A percentile compares a stretch with the other conserved stretches of the same genome.
Evolutionary conservation across 352 stramenopile genomes (phyloP).

Genomic region (Pythium rishiriense): DNA sequence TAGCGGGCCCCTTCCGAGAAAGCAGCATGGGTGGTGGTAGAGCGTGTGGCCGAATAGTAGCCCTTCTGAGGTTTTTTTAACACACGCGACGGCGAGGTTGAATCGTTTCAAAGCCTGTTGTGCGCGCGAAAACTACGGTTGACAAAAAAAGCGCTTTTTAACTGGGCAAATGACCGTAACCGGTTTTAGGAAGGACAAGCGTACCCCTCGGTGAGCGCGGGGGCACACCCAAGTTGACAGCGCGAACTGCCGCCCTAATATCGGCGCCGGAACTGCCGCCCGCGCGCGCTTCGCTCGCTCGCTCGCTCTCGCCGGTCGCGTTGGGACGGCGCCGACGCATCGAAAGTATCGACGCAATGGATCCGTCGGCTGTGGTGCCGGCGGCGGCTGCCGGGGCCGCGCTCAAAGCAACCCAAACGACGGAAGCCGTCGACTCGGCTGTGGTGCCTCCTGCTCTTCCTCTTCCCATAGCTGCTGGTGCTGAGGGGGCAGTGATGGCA

Average conservation of each 20-base stretch:
- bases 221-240: too few relatives aligned
- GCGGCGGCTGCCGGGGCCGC: not conserved
- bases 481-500: too few relatives aligned
- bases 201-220: not conserved
- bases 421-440: not conserved
- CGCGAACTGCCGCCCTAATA: conserved; percentile 10
- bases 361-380: conserved; percentile 3
- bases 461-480: not conserved
- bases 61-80: conserved; percentile 12
- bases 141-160: conserved; percentile 8
- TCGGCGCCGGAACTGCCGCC: conserved; percentile 1
- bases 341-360: conserved; percentile 8
- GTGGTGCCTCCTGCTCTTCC: not conserved
- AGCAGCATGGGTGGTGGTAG: conserved; percentile 5
- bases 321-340: not conserved
- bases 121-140: conserved; percentile 1
- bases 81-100: not conserved
- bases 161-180: conserved; percentile 1
- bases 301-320: not conserved
- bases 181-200: conserved; percentile 2
- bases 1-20: conserved; percentile 4
- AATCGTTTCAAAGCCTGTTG: not conserved
- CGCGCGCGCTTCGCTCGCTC: not conserved
- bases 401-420: not conserved
- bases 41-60: conserved; percentile 14